Base-by-base conservation (phyloP, 1,284 basidiomycete genomes). In the Sparassis latifolia region DNA sequence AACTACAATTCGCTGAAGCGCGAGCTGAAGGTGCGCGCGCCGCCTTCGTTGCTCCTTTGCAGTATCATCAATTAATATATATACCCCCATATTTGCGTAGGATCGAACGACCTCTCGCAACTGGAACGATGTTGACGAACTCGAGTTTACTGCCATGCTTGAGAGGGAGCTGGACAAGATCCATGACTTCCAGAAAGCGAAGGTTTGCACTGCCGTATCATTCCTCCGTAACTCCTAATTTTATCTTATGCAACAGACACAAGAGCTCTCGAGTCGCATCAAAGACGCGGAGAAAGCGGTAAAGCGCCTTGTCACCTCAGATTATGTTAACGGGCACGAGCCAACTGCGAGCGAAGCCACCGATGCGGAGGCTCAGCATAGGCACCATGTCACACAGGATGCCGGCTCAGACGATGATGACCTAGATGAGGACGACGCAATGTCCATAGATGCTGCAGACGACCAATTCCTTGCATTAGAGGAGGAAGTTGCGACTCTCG, bases 101-200 rank as follows among this genome's bases (percentile, higher is more conserved):
- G 67, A 68, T 49, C 78, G 81, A 45, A 90, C 79, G 10, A 79
- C 77, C 4, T 72, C 71, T 7, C 75, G 72, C 45, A 64, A 64
- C 39, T 97, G 94, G 94, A 79, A 75, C 32, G 78, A 82, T 45
- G 70, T 77, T 6, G 92, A 96, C 65, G 94, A 97, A 69, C 74
- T 74, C 30, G 82, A 87, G 44, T 97, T 97, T 64, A 86, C 84
- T 28, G 68, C 66, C 40, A 78, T 88, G 71, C 83, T 98, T 51
- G 87, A 92, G 64, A 76, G 76, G 54, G 94, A 99, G 71, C 78
- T 99, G 43, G 91, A 96, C 65, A 99, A 99, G 75, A 89, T 98
- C 51, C 90, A 97, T 63, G 86, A 87, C 62, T 99, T 99, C 68
- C 97, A 99, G 66, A 91, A 87, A 64, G 72, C 78, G 44, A 99